Conservation (phyloP, 169 alveolate genomes). For the Cryptosporidium felis region DNA sequence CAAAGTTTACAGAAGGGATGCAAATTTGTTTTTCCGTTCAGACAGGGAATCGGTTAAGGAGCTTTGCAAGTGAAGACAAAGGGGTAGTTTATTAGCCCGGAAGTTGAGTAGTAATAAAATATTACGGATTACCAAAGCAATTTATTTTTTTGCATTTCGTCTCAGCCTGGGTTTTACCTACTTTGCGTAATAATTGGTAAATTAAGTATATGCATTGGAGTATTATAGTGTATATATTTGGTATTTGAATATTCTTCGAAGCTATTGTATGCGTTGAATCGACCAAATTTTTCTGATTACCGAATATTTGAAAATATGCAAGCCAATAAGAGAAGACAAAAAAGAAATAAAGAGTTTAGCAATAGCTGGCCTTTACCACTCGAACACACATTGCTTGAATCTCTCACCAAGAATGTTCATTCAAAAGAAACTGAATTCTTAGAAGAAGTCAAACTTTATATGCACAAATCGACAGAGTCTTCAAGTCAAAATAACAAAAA, state of each 20-base stretch:
- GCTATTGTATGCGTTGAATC: background rate
- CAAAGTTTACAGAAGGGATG: conserved; percentile 53
- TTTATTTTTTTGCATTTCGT: background rate
- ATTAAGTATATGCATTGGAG: conserved; percentile 12
- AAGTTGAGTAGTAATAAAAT: too few species aligned
- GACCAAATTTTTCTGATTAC: background rate
- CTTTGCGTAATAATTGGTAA: background rate
- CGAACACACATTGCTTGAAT: conserved; percentile 15
- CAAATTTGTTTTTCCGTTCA: conserved; percentile 53
- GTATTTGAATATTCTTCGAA: background rate
- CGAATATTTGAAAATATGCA: background rate
- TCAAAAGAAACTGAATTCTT: conserved; percentile 40
- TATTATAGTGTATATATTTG: conserved; percentile 19
- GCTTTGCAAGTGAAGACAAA: background rate
- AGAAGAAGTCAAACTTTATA: conserved; percentile 20
- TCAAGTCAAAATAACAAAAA: background rate
- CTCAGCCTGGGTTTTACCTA: background rate
- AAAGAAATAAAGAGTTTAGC: background rate
- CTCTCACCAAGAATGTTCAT: conserved; percentile 37
- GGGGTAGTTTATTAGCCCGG: background rate
- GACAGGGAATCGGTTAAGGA: conserved; percentile 56
- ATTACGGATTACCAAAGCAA: background rate
- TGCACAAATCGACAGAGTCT: background rate
- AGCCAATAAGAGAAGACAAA: conserved; percentile 2
- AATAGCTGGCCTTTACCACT: conserved; percentile 24